Evolutionary conservation across 1,284 basidiomycete species (phyloP).

Genomic region (Moniliophthora roreri): DNA sequence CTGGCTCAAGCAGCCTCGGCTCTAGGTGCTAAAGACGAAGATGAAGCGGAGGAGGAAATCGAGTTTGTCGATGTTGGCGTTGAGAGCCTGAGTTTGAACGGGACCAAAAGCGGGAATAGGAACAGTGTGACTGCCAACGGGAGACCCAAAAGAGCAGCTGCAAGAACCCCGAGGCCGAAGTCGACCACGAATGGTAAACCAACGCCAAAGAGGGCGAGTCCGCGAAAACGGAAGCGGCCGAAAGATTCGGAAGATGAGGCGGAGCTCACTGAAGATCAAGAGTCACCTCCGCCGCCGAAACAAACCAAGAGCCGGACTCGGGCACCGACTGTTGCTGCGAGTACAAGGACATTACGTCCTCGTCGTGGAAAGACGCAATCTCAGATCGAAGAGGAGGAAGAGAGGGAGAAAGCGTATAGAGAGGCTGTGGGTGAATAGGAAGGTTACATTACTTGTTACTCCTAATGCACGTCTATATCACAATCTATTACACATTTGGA

Average conservation of each 20-base stretch:
- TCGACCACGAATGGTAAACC: not conserved
- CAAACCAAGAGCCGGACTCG: slow-evolving; percentile 16
- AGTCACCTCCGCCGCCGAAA: slow-evolving; percentile 17
- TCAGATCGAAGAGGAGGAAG: slow-evolving; percentile 44
- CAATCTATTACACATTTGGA: slow-evolving; percentile 14
- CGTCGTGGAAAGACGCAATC: slow-evolving; percentile 49
- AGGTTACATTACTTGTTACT: too few relatives aligned
- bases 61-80: not conserved
- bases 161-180: too few relatives aligned
- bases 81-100: too few relatives aligned
- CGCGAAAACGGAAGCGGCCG: slow-evolving; percentile 4
- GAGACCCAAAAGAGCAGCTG: too few relatives aligned
- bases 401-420: slow-evolving; percentile 48
- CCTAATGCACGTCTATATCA: not conserved
- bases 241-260: slow-evolving; percentile 13
- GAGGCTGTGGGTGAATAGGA: slow-evolving; percentile 39
- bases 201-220: not conserved
- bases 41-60: not conserved
- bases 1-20: slow-evolving; percentile 34
- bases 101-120: too few relatives aligned
- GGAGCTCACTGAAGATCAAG: slow-evolving; percentile 15
- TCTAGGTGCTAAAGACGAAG: not conserved
- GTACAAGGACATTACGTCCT: slow-evolving; percentile 51
- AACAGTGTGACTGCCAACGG: too few relatives aligned
- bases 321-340: slow-evolving; percentile 21